phyloP scores from a whole-genome alignment of 139 green algal species.

The Coccomyxa sp. region DNA sequence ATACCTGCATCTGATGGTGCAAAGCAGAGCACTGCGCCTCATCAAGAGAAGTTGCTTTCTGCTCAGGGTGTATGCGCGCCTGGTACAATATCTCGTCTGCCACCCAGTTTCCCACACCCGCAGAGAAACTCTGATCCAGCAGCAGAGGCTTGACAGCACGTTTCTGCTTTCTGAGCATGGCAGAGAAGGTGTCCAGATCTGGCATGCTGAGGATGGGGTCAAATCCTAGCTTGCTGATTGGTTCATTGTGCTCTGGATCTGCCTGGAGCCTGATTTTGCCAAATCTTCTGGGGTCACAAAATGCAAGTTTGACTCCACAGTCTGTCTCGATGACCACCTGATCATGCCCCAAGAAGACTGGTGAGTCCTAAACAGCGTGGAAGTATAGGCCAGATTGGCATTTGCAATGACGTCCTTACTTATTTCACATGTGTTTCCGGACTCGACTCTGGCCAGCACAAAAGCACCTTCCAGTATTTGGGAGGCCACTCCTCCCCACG shows the following conservation, averaged over 20 bases:
- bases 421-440: background rate
- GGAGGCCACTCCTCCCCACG: conserved; percentile 31
- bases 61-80: conserved; percentile 67
- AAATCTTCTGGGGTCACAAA: conserved; percentile 71
- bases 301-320: conserved; percentile 55
- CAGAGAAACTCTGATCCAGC: conserved; percentile 47
- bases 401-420: background rate
- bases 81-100: conserved; percentile 74
- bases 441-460: background rate
- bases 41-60: conserved; percentile 39
- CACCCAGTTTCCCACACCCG: conserved; percentile 90
- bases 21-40: conserved; percentile 18
- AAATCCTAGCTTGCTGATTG: conserved; percentile 54
- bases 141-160: conserved; percentile 60
- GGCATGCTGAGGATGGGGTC: conserved; percentile 56
- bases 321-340: conserved; percentile 62
- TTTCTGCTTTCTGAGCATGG: conserved; percentile 19
- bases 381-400: background rate
- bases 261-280: conserved; percentile 28
- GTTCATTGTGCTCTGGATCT: conserved; percentile 29
- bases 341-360: background rate
- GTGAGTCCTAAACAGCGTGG: background rate
- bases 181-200: conserved; percentile 33
- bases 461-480: conserved; percentile 29
- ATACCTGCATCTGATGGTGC: conserved; percentile 6